Percentiles rank a stretch among this genome's conserved stretches.
phyloP scores from a whole-genome alignment of 148 eudicot genomes.

The Camellia lanceoleosa region DNA sequence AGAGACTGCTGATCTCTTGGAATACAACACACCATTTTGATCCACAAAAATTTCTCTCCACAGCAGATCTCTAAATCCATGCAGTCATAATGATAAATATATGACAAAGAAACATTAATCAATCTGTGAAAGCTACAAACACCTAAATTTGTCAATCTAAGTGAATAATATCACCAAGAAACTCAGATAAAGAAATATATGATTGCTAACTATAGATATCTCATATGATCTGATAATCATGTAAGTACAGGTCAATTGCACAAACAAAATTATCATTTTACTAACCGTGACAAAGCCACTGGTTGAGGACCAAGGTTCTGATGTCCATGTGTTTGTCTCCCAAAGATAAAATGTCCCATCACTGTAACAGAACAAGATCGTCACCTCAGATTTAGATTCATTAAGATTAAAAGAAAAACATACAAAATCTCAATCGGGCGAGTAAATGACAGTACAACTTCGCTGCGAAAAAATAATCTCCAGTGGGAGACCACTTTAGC shows the following conservation, averaged over 20 bases:
- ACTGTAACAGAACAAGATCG: constrained; percentile 39
- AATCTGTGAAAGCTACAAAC: background rate
- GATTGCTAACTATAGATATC: background rate
- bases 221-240: background rate
- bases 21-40: background rate
- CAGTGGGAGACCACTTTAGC: constrained; percentile 88
- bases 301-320: constrained; percentile 90
- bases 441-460: constrained; percentile 60
- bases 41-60: background rate
- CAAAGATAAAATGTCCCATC: constrained; percentile 97
- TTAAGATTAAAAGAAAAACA: background rate
- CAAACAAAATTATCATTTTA: background rate
- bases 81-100: background rate
- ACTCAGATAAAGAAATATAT: background rate
- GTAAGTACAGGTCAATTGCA: background rate
- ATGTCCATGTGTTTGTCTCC: constrained; percentile 98
- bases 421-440: constrained; percentile 2
- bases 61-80: background rate
- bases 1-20: background rate
- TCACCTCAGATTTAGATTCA: background rate
- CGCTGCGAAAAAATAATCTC: constrained; percentile 93
- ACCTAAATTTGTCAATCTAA: background rate
- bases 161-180: background rate
- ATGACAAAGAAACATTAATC: background rate
- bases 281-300: constrained; percentile 88